Evolutionary conservation across 495 filamentous ascomycete species (phyloP), one percentile per base, ranked within the genome.

Genomic region (Apodospora peruviana): DNA sequence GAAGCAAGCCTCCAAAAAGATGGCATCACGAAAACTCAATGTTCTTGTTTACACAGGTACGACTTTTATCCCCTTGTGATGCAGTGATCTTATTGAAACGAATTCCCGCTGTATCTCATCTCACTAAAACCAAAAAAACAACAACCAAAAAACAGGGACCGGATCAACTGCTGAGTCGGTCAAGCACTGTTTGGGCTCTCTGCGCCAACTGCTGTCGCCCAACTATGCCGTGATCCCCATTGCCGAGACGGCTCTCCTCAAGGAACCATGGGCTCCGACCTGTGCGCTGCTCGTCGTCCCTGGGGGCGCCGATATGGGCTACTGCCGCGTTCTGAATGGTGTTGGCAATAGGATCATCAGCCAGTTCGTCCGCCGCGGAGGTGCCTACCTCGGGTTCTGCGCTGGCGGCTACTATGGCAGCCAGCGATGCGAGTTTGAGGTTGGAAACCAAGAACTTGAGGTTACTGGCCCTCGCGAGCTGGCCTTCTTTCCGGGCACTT

Each of bases 381-480:
- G 93, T 4, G 67, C 72, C 2, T 98, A 91, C 61, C 74, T 97
- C 18, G 94, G 93, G 4, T 82, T 98, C 52, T 98, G 93, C 59
- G 94, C 94, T 32, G 93, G 93, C 10, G 93, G 87, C 4, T 98
- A 97, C 67, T 98, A 96, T 58, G 94, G 87, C 3, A 80, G 73
- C 50, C 69, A 76, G 43, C 71, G 73, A 44, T 95, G 91, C 58
- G 94, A 97, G 58, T 98, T 96, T 48, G 91, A 96, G 67, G 83
- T 91, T 2, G 88, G 89, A 2, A 81, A 93, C 60, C 78, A 78
- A 52, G 76, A 77, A 22, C 75, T 96, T 67, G 87, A 95, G 60
- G 93, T 98, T 2, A 71, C 95, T 41, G 94, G 93, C 0, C 79
- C 81, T 44, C 78, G 93, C 36, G 94, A 98, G 62, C 71, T 98